Conservation (phyloP, 2,329 filamentous ascomycete genomes). For the Nemania diffusa region DNA sequence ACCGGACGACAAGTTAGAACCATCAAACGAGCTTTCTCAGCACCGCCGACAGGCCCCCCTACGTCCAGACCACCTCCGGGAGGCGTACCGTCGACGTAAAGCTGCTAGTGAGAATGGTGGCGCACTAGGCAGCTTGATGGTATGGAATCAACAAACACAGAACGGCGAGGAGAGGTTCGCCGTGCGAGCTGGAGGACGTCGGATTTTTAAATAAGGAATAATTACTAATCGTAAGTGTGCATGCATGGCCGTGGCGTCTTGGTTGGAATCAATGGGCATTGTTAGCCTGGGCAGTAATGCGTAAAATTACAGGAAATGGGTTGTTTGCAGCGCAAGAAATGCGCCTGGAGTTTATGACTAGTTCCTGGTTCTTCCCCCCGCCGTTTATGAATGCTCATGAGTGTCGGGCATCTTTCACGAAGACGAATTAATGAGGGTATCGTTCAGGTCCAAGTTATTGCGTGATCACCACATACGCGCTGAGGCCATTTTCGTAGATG, state of each 20-base stretch:
- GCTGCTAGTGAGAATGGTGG: constrained; percentile 70
- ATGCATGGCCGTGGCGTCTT: constrained; percentile 29
- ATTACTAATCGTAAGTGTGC: neutral
- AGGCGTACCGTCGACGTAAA: constrained; percentile 77
- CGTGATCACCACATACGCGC: neutral
- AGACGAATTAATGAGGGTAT: neutral
- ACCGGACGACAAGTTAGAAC: constrained; percentile 52
- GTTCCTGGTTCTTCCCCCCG: neutral
- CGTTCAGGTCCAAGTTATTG: neutral
- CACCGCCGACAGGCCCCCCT: constrained; percentile 65
- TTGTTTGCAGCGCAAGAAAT: neutral
- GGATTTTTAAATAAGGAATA: constrained; percentile 61
- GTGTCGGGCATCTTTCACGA: neutral
- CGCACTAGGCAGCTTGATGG: constrained; percentile 64
- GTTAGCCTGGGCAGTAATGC: neutral
- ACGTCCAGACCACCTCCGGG: constrained; percentile 78
- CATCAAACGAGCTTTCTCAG: constrained; percentile 49
- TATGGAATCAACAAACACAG: constrained; percentile 70
- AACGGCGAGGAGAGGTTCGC: constrained; percentile 71
- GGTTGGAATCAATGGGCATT: neutral
- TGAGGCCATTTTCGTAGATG: neutral
- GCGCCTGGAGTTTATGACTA: constrained; percentile 12
- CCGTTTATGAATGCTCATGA: neutral
- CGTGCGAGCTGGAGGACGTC: constrained; percentile 60
- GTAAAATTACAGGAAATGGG: neutral